Base-by-base conservation (phyloP, 1,284 basidiomycete species). In the Jaminaea rosea region DNA sequence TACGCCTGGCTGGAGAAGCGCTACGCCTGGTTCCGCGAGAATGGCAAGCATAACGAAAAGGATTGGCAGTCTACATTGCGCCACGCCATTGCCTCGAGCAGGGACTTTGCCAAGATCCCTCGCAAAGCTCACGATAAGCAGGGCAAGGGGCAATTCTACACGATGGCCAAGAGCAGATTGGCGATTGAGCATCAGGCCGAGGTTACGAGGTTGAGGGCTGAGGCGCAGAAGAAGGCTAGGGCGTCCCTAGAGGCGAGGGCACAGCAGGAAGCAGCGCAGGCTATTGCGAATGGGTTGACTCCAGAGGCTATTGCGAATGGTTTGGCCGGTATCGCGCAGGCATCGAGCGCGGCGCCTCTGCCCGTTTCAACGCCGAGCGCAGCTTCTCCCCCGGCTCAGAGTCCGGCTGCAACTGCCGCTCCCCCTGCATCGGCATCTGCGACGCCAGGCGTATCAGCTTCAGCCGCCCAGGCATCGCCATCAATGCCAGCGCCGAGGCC, bases 1-100 rank as follows among this genome's bases (percentile, higher is more conserved):
- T 89, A 88, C 70, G 82, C 83, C 49, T 94, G 89, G 88, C 88
- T 94, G 57, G 83, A 85, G 67, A 84, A 84, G 45, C 84, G 83
- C 56, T 86, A 84, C 76, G 87, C 89, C 58, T 93, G 89, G 82
- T 96, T 91, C 78, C 82, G 56, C 36, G 58, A 58, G 50, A 65
- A 71, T 46, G 62, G 62, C 17, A 53, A 67, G 26, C 56, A 61
- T 26, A 73, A 60, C 3, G 69, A 69, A 1, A 53, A 61, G 32
- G 70, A 71, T 42, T 73, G 70, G 70, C 68, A 73, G 45, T 67
- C 65, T 49, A 60, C 65, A 1, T 60, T 73, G 44, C 63, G 68
- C 1, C 67, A 72, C 45, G 66, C 70, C 4, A 64, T 73, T 37
- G 60, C 65, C 37, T 66, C 65, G 4, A 62, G 61, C 23, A 64